Evolutionary conservation across 2,329 filamentous ascomycete species (phyloP), one percentile per base, ranked within the genome.

Genomic region (Nothophoma quercina): DNA sequence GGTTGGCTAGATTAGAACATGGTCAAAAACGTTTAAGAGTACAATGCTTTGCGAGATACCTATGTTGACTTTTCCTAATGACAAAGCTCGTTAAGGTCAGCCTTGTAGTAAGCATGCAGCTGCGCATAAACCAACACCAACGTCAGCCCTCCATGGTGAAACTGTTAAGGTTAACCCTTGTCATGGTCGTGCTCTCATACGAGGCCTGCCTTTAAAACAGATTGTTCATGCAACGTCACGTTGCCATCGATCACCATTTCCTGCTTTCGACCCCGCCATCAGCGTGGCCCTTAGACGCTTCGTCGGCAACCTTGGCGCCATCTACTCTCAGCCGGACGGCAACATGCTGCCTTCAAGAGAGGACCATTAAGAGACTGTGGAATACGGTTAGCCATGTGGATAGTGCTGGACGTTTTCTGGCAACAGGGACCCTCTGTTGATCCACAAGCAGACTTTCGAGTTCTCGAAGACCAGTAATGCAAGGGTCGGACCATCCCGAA

Each of bases 401-500:
- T 19, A 1, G 12, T 26, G 21, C 35, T 48, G 18, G 34, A 33
- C 25, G 36, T 23, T 5, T 13, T 21, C 21, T 45, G 35, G 35
- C 4, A 15, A 29, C 5, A 10, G n/a, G 10, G 19, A 21, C 25
- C 35, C 23, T 52, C 35, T 26, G 41, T 18, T 15, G 36, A 38
- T 26, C 49, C 43, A 47, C 50, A 30, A 7, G 32, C 38, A 42
- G 43, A 47, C 33, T 52, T 47, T 43, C 22, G 47, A 19, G 26
- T 5, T 12, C 10, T 47, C 23, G 21, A n/a, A 16, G 4, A 26
- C 25, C 10, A 28, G 6, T 13, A 33, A 8, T 8, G 23, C 28
- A 34, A 41, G 41, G 7, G 21, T 52, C 32, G 23, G 36, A 29
- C 16, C 12, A 19, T 32, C 18, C 36, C 25, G 42, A 15, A 30